phyloP scores from a whole-genome alignment of 768 basidiomycete species.

The Multifurca ochricompacta region DNA sequence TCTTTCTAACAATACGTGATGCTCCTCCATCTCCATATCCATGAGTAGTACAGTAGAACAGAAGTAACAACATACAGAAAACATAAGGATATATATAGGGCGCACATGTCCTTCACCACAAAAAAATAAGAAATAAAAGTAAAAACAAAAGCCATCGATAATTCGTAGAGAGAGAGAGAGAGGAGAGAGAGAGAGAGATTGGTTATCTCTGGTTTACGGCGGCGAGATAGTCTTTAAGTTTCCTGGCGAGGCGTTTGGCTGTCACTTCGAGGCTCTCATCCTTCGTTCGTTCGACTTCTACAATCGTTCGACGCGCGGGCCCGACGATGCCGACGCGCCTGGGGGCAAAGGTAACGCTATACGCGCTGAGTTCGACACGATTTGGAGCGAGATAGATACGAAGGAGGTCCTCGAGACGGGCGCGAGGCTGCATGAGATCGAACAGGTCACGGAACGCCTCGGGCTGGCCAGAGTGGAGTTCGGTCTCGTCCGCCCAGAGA shows the following conservation, averaged over 20 bases:
- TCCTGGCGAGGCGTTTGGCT: constrained; percentile 20
- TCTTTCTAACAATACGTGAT: too few species aligned
- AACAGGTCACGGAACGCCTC: constrained; percentile 77
- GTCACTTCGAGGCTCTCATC: constrained; percentile 22
- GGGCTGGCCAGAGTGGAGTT: constrained; percentile 66
- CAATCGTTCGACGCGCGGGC: constrained; percentile 18
- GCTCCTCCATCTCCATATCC: too few species aligned
- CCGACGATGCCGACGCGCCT: constrained; percentile 6
- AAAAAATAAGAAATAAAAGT: too few species aligned
- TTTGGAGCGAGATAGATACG: constrained; percentile 34
- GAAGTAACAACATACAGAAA: too few species aligned
- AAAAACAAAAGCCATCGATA: background rate
- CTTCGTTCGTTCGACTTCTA: constrained; percentile 18
- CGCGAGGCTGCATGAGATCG: constrained; percentile 65
- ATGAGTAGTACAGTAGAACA: too few species aligned
- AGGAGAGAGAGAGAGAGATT: background rate
- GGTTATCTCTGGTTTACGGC: background rate
- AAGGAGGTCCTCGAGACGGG: constrained; percentile 70
- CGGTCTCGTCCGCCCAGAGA: constrained; percentile 64
- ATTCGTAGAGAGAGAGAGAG: background rate
- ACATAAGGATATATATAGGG: too few species aligned
- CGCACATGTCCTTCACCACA: too few species aligned
- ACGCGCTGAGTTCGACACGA: constrained; percentile 26
- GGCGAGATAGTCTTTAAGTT: constrained; percentile 9
- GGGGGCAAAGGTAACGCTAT: constrained; percentile 4